Base-by-base conservation (phyloP, 176 grass and related monocot species). In the Elymus sibiricus region DNA sequence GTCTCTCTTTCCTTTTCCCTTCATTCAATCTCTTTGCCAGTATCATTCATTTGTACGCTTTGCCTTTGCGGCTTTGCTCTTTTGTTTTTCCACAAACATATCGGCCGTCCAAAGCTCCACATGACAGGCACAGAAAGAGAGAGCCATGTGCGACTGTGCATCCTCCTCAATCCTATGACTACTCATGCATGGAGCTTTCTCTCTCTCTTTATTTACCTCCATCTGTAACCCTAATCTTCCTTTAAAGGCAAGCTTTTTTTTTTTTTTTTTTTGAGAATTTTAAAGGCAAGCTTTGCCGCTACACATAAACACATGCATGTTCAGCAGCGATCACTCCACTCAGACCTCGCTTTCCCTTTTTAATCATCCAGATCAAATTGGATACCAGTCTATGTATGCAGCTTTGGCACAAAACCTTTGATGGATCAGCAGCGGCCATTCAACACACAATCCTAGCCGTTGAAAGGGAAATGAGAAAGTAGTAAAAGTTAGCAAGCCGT, bases 231-330 rank as follows among this genome's bases (percentile, higher is more conserved):
- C 34, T 83, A 60, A 75, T 87, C 74, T 17, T 37, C 37, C 66
- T 83, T 78, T 58, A 83, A 79, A 87, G 89, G 42, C 28, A 79
- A 82, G 66, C 64, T 74, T 51, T 76, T n/a, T n/a, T n/a, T n/a
- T n/a, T n/a, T n/a, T n/a, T n/a, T n/a, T n/a, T n/a, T n/a, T n/a
- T n/a, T n/a, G n/a, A n/a, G n/a, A n/a, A n/a, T n/a, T 83, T 78
- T 58, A 83, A 79, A 87, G 89, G 42, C 28, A 79, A 82, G 66
- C 64, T 74, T 51, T 76, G 47, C 21, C 44, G n/a, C 31, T 29
- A 29, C 24, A 76, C 16, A 32, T 32, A 76, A 32, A 75, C 35
- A 14, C 27, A 22, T 58, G 11, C 21, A 21, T 42, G 51, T 32
- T n/a, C n/a, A n/a, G n/a, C n/a, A n/a, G n/a, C 35, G 10, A 34